phyloP scores from a whole-genome alignment of 2,329 filamentous ascomycete genomes.

The Trichoderma arundinaceum region DNA sequence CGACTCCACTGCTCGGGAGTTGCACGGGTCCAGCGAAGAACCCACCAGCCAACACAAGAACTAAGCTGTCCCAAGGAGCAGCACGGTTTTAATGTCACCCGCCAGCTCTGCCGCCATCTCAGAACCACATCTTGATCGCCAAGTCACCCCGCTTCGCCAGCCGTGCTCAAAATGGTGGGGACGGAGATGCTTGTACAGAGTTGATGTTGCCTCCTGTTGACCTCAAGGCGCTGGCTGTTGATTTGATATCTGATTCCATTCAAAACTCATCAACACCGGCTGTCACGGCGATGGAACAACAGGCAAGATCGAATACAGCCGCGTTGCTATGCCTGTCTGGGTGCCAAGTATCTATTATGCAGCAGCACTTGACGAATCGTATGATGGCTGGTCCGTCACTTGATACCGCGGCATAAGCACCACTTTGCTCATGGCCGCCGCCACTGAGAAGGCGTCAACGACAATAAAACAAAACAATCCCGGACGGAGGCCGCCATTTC shows the following conservation, averaged over 20 bases:
- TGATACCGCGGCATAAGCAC: conserved; percentile 18
- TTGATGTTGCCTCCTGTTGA: not conserved
- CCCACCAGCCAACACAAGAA: not conserved
- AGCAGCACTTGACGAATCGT: conserved; percentile 10
- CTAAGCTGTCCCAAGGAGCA: not conserved
- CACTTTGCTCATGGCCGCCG: conserved; percentile 4
- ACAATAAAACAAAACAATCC: not conserved
- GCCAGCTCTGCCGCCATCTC: conserved; percentile 22
- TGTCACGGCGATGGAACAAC: too few species aligned
- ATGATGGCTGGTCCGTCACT: conserved; percentile 19
- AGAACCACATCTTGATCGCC: conserved; percentile 30
- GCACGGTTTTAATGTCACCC: not conserved
- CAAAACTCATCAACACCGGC: too few species aligned
- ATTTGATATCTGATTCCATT: too few species aligned
- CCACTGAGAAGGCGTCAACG: not conserved
- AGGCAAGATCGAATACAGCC: too few species aligned
- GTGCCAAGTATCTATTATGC: not conserved
- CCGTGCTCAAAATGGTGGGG: conserved; percentile 8
- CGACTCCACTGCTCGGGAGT: conserved; percentile 26
- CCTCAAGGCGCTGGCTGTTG: not conserved
- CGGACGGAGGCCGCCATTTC: conserved; percentile 23
- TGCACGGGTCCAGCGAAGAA: conserved; percentile 12
- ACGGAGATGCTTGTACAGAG: not conserved
- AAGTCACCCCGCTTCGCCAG: conserved; percentile 19
- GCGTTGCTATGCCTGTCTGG: too few species aligned